Percentiles rank a stretch among this genome's conserved stretches.
phyloP scores from a whole-genome alignment of 768 basidiomycete genomes.

The Tylopilus sp. region DNA sequence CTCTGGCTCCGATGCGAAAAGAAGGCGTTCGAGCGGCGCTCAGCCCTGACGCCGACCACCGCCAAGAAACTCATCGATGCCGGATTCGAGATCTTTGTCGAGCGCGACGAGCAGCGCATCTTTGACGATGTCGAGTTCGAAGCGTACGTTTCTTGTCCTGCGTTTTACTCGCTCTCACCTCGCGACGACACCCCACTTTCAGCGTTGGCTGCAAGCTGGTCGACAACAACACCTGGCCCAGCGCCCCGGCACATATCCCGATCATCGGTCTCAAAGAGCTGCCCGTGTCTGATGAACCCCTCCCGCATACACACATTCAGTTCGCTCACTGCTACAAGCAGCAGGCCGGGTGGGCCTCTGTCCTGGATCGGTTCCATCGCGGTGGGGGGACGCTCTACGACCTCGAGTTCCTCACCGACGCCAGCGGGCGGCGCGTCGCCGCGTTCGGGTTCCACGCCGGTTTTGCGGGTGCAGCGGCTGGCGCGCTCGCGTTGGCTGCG shows the following conservation, averaged over 20 bases:
- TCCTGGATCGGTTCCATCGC: slow-evolving; percentile 80
- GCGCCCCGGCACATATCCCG: slow-evolving; percentile 65
- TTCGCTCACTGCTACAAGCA: slow-evolving; percentile 98
- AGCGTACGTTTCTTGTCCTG: slow-evolving; percentile 55
- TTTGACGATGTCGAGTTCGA: slow-evolving; percentile 94
- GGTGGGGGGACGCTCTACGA: slow-evolving; percentile 90
- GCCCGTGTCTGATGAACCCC: slow-evolving; percentile 73
- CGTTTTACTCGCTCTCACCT: neutral
- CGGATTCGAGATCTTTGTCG: slow-evolving; percentile 88
- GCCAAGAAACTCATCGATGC: slow-evolving; percentile 84
- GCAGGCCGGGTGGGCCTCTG: slow-evolving; percentile 87
- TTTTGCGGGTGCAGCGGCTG: slow-evolving; percentile 95
- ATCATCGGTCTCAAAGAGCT: slow-evolving; percentile 98
- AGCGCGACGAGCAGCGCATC: slow-evolving; percentile 90
- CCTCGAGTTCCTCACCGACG: slow-evolving; percentile 91
- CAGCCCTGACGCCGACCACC: slow-evolving; percentile 90
- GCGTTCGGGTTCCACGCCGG: slow-evolving; percentile 99
- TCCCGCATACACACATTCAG: slow-evolving; percentile 94
- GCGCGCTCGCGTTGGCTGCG: slow-evolving; percentile 76
- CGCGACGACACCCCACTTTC: neutral
- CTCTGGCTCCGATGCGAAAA: slow-evolving; percentile 98
- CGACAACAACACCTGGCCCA: slow-evolving; percentile 85
- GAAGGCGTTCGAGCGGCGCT: slow-evolving; percentile 90
- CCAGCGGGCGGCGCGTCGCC: slow-evolving; percentile 82
- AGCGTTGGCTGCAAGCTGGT: slow-evolving; percentile 91